phyloP scores from a whole-genome alignment of 202 grass and related monocot species.

The Cymbopogon flexuosus region DNA sequence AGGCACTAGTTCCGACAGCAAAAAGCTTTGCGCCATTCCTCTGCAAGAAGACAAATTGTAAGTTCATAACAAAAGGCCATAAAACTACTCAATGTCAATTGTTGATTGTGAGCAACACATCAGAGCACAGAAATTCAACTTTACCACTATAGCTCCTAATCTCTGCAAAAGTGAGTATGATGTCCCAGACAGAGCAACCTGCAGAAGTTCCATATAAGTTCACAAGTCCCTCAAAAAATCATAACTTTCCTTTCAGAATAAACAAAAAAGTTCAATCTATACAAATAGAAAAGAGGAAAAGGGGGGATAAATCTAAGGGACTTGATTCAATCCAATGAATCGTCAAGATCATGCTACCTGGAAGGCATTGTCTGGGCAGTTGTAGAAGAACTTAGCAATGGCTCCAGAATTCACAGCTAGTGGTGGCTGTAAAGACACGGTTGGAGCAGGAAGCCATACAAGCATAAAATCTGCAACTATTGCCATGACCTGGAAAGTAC shows the following conservation, averaged over 20 bases:
- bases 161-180: conserved; percentile 88
- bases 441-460: conserved; percentile 98
- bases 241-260: conserved; percentile 10
- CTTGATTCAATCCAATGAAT: conserved; percentile 4
- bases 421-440: conserved; percentile 69
- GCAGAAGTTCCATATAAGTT: conserved; percentile 20
- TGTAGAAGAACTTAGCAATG: conserved; percentile 80
- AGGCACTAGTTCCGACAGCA: conserved; percentile 81
- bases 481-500: conserved; percentile 76
- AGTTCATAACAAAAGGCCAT: conserved; percentile 17
- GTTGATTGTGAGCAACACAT: conserved; percentile 4
- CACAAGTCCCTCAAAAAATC: neutral
- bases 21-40: conserved; percentile 95
- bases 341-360: conserved; percentile 52
- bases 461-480: conserved; percentile 99
- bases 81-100: conserved; percentile 15
- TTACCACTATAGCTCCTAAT: conserved; percentile 89
- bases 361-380: conserved; percentile 97
- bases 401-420: conserved; percentile 63
- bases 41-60: conserved; percentile 53
- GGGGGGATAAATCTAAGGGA: neutral
- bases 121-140: conserved; percentile 31
- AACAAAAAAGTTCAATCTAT: neutral
- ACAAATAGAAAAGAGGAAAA: conserved; percentile 7
- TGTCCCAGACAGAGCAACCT: conserved; percentile 85